These are phyloP conservation scores for Vishniacozyma victoriae DNA, from an alignment of 768 basidiomycete genomes.

Conservation along the genomic window DNA sequence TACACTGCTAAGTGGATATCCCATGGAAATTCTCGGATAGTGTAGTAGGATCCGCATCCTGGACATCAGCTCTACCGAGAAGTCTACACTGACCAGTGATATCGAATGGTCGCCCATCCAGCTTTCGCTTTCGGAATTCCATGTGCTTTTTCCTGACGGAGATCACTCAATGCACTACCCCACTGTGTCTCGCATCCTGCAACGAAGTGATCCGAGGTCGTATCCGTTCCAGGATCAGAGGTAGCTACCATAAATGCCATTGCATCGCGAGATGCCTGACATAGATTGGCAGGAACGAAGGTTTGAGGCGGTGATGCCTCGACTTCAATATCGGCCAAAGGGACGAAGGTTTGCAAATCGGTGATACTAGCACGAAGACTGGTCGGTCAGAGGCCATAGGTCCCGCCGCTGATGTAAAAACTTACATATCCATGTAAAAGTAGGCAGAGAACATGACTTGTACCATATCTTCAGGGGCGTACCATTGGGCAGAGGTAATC, in stretches of 20 bases:
- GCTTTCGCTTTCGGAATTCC: not conserved
- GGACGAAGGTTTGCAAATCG: not conserved
- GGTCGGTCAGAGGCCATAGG: not conserved
- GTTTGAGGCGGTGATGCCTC: not conserved
- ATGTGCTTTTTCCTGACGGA: not conserved
- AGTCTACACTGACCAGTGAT: not conserved
- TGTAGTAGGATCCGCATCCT: constrained; percentile 1
- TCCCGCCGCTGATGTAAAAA: not conserved
- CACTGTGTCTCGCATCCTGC: not conserved
- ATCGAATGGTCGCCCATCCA: not conserved
- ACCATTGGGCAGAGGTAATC: not conserved
- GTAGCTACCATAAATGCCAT: not conserved
- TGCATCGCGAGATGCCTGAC: not conserved
- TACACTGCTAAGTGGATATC: too few species aligned
- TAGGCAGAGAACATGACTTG: not conserved
- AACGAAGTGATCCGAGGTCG: not conserved
- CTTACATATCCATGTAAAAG: not conserved
- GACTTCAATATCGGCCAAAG: not conserved
- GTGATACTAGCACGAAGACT: not conserved
- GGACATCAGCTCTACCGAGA: not conserved
- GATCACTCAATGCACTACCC: not conserved
- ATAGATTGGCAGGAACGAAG: not conserved
- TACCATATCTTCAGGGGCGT: not conserved
- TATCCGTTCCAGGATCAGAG: not conserved
- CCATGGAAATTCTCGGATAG: not conserved